phyloP scores from a whole-genome alignment of 371 early-diverging fungal genomes.

The Entomophthora muscae region DNA sequence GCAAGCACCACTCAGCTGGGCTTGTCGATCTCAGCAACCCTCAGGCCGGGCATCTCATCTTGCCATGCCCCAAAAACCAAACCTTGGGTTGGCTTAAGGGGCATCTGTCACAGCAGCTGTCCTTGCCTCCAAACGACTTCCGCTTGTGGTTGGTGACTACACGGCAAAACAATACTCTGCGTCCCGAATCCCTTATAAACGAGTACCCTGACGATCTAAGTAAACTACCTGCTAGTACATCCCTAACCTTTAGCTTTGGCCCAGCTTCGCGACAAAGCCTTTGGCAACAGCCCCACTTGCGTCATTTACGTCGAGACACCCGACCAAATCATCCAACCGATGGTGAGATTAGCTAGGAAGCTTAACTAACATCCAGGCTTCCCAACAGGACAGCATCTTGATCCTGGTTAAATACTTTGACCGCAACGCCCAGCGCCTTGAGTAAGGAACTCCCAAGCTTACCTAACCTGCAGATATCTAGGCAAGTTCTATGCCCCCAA shows the following conservation, averaged over 20 bases:
- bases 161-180: constrained; percentile 67
- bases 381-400: constrained; percentile 18
- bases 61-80: constrained; percentile 35
- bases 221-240: constrained; percentile 15
- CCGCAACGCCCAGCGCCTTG: constrained; percentile 31
- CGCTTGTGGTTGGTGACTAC: constrained; percentile 69
- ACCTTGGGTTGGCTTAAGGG: constrained; percentile 34
- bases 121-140: constrained; percentile 29
- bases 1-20: constrained; percentile 12
- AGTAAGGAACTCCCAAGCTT: constrained; percentile 21
- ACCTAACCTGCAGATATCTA: constrained; percentile 23
- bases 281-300: neutral
- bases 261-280: neutral
- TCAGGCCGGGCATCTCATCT: constrained; percentile 15
- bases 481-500: constrained; percentile 40
- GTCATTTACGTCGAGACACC: constrained; percentile 1
- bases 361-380: constrained; percentile 3
- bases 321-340: neutral
- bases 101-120: constrained; percentile 25
- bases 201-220: constrained; percentile 17
- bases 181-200: constrained; percentile 51
- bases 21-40: neutral
- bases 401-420: constrained; percentile 79
- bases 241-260: neutral
- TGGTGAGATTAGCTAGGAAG: no score